A percentile compares a stretch with the other conserved stretches of the same genome.
Evolutionary conservation across 2,329 filamentous ascomycete genomes (phyloP).

Genomic region (Alternaria gaisen): DNA sequence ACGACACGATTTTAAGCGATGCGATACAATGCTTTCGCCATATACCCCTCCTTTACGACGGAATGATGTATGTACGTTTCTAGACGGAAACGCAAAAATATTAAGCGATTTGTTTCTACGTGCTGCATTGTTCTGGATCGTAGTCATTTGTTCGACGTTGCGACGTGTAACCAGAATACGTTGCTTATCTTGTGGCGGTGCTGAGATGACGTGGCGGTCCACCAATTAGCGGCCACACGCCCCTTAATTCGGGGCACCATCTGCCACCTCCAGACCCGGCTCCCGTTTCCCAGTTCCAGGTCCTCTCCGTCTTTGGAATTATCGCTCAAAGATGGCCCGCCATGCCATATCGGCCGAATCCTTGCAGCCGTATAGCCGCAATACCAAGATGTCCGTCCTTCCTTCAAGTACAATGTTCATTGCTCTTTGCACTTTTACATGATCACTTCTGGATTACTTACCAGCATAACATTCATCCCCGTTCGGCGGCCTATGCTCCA

Average conservation of each 20-base stretch:
- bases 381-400: neutral
- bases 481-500: neutral
- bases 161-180: neutral
- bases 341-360: neutral
- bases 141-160: neutral
- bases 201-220: neutral
- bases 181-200: neutral
- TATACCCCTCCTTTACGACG: constrained; percentile 5
- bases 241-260: neutral
- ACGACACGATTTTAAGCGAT: neutral
- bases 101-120: neutral
- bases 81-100: neutral
- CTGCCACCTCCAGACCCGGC: neutral
- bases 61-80: neutral
- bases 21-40: neutral
- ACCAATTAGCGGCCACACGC: neutral
- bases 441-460: neutral
- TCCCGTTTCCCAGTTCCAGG: neutral
- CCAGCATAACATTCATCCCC: neutral
- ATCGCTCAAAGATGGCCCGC: neutral
- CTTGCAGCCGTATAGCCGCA: neutral
- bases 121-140: neutral
- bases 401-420: neutral
- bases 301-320: neutral
- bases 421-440: neutral